phyloP scores from a whole-genome alignment of 2,329 filamentous ascomycete species.

The Pyrenophora graminea region DNA sequence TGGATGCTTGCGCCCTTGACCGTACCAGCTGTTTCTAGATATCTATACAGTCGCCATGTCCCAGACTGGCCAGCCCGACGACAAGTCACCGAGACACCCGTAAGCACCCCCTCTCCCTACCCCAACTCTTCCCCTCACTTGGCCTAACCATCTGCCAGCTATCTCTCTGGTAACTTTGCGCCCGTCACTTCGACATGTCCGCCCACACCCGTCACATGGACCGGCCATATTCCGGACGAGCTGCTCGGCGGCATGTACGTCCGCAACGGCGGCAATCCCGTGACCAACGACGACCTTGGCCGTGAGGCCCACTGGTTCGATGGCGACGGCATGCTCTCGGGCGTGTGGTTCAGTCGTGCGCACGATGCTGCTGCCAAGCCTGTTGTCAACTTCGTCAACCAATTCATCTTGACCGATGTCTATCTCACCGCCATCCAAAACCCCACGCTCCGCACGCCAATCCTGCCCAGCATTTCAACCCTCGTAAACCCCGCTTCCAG shows the following conservation, averaged over 20 bases:
- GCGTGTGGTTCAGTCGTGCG: slow-evolving; percentile 62
- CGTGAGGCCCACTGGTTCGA: slow-evolving; percentile 75
- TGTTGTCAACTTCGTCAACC: slow-evolving; percentile 68
- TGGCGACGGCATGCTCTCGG: slow-evolving; percentile 74
- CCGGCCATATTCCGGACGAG: slow-evolving; percentile 65
- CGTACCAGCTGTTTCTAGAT: neutral
- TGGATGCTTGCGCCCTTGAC: slow-evolving; percentile 2
- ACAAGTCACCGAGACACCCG: slow-evolving; percentile 45
- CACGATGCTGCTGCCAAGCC: slow-evolving; percentile 47
- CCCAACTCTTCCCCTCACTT: neutral
- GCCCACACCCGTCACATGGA: slow-evolving; percentile 61
- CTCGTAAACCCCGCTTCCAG: slow-evolving; percentile 64
- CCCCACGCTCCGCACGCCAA: slow-evolving; percentile 56
- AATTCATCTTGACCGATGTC: slow-evolving; percentile 70
- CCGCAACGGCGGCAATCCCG: slow-evolving; percentile 71
- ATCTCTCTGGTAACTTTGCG: slow-evolving; percentile 71
- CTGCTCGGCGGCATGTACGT: slow-evolving; percentile 72
- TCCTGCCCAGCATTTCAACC: slow-evolving; percentile 70
- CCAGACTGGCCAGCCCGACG: slow-evolving; percentile 21
- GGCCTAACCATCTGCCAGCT: slow-evolving; percentile 46
- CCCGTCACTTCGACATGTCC: slow-evolving; percentile 62
- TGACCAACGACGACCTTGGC: slow-evolving; percentile 63
- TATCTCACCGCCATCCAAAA: slow-evolving; percentile 60
- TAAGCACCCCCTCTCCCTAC: slow-evolving; percentile 28
- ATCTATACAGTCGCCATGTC: slow-evolving; percentile 26